Conservation (phyloP, 2,329 filamentous ascomycete genomes). For the Ceratocystiopsis brevicomis region DNA sequence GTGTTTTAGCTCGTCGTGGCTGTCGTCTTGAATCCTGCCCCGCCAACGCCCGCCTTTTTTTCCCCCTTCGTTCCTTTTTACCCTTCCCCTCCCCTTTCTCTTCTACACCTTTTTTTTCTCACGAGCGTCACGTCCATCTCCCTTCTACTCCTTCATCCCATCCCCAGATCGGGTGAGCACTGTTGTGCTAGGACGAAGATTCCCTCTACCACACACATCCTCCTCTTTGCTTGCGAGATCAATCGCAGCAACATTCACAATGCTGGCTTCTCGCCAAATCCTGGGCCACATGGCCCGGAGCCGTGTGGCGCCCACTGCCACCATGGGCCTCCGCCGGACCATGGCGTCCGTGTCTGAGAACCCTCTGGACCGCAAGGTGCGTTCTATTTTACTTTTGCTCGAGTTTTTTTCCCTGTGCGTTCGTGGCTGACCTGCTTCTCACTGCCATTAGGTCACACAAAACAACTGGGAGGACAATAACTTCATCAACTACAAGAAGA, state of each 20-base stretch:
- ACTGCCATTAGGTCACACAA: slow-evolving; percentile 50
- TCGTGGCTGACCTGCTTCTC: neutral
- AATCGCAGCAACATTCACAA: slow-evolving; percentile 16
- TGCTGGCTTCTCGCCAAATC: slow-evolving; percentile 55
- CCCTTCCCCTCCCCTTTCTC: neutral
- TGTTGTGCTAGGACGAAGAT: no score
- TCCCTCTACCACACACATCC: neutral
- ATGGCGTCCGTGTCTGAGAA: slow-evolving; percentile 77
- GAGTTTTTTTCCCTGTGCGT: neutral
- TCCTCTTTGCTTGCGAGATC: neutral
- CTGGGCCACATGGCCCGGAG: slow-evolving; percentile 44
- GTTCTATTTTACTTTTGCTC: slow-evolving; percentile 8
- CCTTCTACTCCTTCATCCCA: neutral
- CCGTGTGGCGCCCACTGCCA: slow-evolving; percentile 31
- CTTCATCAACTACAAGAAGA: slow-evolving; percentile 99
- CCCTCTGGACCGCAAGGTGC: slow-evolving; percentile 74
- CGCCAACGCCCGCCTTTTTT: neutral
- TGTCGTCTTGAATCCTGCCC: neutral
- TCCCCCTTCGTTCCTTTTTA: slow-evolving; percentile 1
- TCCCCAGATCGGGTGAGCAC: neutral
- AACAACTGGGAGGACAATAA: slow-evolving; percentile 91
- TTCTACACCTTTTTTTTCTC: neutral
- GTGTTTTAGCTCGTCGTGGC: slow-evolving; percentile 8
- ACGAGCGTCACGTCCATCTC: neutral
- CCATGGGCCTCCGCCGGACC: slow-evolving; percentile 43